Percentiles rank a stretch among this genome's conserved stretches.
Evolutionary conservation across 495 filamentous ascomycete species (phyloP).

Genomic region (Tuber microsphaerosporum): DNA sequence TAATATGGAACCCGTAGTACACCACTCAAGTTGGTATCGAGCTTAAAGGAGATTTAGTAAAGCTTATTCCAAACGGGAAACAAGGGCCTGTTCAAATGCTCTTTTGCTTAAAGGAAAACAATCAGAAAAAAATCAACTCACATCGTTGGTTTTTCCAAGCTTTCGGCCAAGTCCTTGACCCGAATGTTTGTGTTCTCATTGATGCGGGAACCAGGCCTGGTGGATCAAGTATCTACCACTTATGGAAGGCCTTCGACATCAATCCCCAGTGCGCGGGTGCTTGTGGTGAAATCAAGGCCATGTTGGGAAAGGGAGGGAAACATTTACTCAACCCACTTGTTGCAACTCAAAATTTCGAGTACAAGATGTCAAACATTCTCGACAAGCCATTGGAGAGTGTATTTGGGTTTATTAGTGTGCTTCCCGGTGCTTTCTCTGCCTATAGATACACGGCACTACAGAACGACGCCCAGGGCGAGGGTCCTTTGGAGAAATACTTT

Average conservation of each 20-base stretch:
- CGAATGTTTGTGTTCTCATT: conserved; percentile 92
- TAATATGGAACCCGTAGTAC: conserved; percentile 49
- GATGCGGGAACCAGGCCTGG: conserved; percentile 95
- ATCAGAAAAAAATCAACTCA: conserved; percentile 99
- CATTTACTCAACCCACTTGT: conserved; percentile 90
- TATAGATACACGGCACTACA: conserved; percentile 92
- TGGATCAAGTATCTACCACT: conserved; percentile 84
- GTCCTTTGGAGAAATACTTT: conserved; percentile 95
- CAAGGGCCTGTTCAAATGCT: conserved; percentile 87
- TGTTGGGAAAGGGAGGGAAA: conserved; percentile 80
- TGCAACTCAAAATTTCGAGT: conserved; percentile 98
- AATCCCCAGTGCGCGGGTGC: conserved; percentile 96
- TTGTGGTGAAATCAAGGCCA: conserved; percentile 98
- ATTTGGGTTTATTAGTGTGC: conserved; percentile 94
- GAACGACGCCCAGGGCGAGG: conserved; percentile 88
- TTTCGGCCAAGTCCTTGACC: conserved; percentile 84
- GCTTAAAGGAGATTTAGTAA: conserved; percentile 70
- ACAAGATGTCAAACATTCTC: conserved; percentile 99
- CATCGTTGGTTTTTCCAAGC: conserved; percentile 99
- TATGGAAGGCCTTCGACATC: conserved; percentile 98
- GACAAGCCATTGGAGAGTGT: conserved; percentile 97
- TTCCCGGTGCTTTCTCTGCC: conserved; percentile 96
- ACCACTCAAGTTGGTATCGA: conserved; percentile 85
- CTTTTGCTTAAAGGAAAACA: conserved; percentile 99
- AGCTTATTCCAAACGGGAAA: conserved; percentile 59